Percentiles rank a stretch among this genome's conserved stretches.
Conservation (phyloP, 2,329 filamentous ascomycete genomes). For the Colletotrichum cordylinicola region DNA sequence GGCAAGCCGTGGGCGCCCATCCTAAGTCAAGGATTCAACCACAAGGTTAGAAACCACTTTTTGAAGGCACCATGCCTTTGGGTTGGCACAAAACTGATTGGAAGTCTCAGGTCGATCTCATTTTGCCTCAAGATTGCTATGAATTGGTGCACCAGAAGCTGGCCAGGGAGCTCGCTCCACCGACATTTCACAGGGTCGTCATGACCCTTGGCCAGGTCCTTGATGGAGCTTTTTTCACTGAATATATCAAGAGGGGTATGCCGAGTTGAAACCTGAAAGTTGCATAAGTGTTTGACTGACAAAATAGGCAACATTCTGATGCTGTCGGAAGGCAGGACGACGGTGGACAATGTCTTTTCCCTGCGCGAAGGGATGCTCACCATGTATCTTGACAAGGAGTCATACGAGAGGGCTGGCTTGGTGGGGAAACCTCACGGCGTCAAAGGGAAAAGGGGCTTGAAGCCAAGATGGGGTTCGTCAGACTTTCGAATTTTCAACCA, state of each 20-base stretch:
- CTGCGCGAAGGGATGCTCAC: slow-evolving; percentile 74
- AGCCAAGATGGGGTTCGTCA: slow-evolving; percentile 74
- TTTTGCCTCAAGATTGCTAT: slow-evolving; percentile 72
- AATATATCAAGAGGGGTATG: slow-evolving; percentile 81
- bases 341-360: slow-evolving; percentile 74
- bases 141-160: slow-evolving; percentile 60
- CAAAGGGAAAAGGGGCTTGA: slow-evolving; percentile 64
- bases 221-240: slow-evolving; percentile 78
- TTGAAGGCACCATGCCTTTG: not conserved
- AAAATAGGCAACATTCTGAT: slow-evolving; percentile 75
- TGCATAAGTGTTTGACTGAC: not conserved
- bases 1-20: slow-evolving; percentile 80
- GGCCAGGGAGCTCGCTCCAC: slow-evolving; percentile 36
- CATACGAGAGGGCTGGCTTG: slow-evolving; percentile 83
- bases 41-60: slow-evolving; percentile 58
- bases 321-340: slow-evolving; percentile 78
- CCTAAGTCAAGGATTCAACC: slow-evolving; percentile 67
- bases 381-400: slow-evolving; percentile 80
- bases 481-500: not conserved
- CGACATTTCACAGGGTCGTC: slow-evolving; percentile 70
- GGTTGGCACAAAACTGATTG: not conserved
- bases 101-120: slow-evolving; percentile 63
- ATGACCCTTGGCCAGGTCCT: slow-evolving; percentile 78
- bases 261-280: not conserved
- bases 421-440: slow-evolving; percentile 70